Percentiles rank a stretch among this genome's conserved stretches.
phyloP scores from a whole-genome alignment of 2,329 filamentous ascomycete species.

The Aspergillus japonicus region DNA sequence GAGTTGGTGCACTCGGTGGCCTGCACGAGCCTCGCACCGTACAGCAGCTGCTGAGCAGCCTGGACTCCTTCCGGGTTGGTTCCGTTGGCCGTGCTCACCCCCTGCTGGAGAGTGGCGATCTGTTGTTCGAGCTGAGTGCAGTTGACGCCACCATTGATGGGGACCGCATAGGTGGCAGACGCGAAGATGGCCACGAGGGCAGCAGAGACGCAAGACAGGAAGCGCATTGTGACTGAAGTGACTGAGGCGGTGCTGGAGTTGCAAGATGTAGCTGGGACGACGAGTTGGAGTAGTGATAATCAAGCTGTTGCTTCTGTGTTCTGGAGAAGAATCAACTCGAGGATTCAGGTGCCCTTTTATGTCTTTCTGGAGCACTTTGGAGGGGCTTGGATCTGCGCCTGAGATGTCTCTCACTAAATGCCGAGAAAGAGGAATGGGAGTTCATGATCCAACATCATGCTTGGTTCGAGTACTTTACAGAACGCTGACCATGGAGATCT shows the following conservation, averaged over 20 bases:
- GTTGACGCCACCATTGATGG: background rate
- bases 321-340: background rate
- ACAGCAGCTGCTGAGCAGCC: background rate
- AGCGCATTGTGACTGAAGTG: background rate
- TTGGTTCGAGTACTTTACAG: too few species aligned
- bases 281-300: background rate
- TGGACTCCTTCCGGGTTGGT: background rate
- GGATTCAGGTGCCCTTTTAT: conserved; percentile 1
- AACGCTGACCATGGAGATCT: too few species aligned
- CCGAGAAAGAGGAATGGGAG: too few species aligned
- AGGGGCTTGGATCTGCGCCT: background rate
- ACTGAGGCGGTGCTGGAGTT: background rate
- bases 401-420: too few species aligned
- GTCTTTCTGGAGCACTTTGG: background rate
- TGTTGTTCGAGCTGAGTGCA: background rate
- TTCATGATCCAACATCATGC: too few species aligned
- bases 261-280: background rate
- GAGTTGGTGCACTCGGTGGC: background rate
- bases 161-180: background rate
- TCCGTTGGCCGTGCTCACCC: background rate
- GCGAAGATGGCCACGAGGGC: background rate
- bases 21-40: background rate
- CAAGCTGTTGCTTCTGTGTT: background rate
- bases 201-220: background rate
- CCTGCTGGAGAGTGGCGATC: background rate